Evolutionary conservation across 192 early-diverging fungal species (phyloP).

Genomic region (Entophlyctis luteolus): DNA sequence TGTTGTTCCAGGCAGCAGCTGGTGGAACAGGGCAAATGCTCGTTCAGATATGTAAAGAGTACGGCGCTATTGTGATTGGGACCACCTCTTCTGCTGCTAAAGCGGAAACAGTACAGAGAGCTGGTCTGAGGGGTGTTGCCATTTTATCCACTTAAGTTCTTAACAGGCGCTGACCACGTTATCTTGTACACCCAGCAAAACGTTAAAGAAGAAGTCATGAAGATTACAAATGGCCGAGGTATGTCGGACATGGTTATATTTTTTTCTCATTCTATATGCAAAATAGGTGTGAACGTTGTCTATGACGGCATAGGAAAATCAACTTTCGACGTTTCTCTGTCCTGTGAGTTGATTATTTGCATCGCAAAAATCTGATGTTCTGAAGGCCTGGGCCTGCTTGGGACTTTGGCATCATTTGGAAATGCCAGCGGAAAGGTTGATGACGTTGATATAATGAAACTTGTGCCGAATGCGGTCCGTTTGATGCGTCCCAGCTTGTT

Average conservation of each 20-base stretch:
- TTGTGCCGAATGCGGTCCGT: conserved; percentile 68
- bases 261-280: conserved; percentile 62
- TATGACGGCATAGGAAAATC: conserved; percentile 90
- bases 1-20: conserved; percentile 62
- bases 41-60: conserved; percentile 67
- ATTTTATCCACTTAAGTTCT: neutral
- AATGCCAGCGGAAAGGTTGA: conserved; percentile 75
- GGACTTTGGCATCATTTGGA: conserved; percentile 66
- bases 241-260: conserved; percentile 75
- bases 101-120: conserved; percentile 50
- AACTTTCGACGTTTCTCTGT: conserved; percentile 73
- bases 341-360: conserved; percentile 25
- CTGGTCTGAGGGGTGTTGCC: conserved; percentile 2
- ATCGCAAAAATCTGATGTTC: neutral
- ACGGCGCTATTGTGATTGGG: conserved; percentile 85
- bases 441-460: conserved; percentile 47
- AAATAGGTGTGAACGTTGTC: conserved; percentile 65
- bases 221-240: conserved; percentile 59
- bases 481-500: conserved; percentile 73
- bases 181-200: conserved; percentile 71
- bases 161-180: conserved; percentile 54
- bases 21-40: conserved; percentile 82
- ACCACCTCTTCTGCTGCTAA: conserved; percentile 74
- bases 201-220: conserved; percentile 61
- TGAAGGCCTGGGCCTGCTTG: conserved; percentile 8